Evolutionary conservation across 352 stramenopile genomes (phyloP), one percentile per base, ranked within the genome.

Genomic region (Globisporangium yorkense): DNA sequence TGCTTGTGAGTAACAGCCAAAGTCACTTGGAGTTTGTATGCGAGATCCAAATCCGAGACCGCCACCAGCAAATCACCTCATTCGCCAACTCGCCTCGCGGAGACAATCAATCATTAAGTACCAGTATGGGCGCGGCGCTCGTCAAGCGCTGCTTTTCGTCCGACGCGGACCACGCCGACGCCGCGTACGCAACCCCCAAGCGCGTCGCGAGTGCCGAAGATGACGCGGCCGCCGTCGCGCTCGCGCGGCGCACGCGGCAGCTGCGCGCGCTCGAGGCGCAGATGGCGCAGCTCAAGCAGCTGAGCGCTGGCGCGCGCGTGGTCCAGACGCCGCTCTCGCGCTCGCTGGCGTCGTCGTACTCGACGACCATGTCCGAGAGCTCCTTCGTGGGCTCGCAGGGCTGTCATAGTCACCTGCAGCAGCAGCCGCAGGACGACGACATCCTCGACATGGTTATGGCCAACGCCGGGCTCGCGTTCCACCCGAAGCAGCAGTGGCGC

Each of bases 311-410:
- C 53, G 50, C 39, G 10, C 24, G 27, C 10, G 50, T 10, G 51
- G n/a, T 29, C 24, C n/a, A 40, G 13, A 63, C 57, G 33, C 52
- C 58, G 45, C 51, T 58, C 13, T 59, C 58, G 35, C 51, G 53
- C 15, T 59, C 58, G 21, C 29, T 59, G 51, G 15, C 59, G n/a
- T 61, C 60, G 49, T 57, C 60, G 39, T 61, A 66, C 48, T 66
- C 60, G 54, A 57, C 54, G 15, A 65, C 65, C 5, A 71, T 70
- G 62, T 84, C 74, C 18, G 74, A 84, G 62, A 71, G 65, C 56
- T 81, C 72, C 12, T 84, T 81, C 53, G 63, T 57, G 10, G 54
- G 43, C 54, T 57, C 58, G 45, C 50, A 58, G 20, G 54, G 58
- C 31, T 43, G 49, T 20, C 18, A 29, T 6, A 46, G 15, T 20